A percentile compares a stretch with the other conserved stretches of the same genome.
phyloP scores from a whole-genome alignment of 169 alveolate species.

The Plasmodium knowlesi region DNA sequence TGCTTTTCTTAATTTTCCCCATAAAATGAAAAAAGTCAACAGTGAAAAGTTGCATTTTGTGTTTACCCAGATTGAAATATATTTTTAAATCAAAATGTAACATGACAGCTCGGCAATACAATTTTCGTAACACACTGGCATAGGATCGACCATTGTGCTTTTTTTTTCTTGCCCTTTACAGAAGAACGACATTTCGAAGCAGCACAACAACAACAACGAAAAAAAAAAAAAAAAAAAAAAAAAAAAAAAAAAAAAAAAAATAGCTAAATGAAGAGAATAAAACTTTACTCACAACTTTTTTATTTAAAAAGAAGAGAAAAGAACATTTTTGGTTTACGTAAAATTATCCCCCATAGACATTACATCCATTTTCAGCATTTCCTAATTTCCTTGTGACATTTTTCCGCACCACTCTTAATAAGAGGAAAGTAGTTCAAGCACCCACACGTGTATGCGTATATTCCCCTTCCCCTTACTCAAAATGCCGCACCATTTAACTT shows the following conservation, averaged over 20 bases:
- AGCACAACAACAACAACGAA: too few species aligned
- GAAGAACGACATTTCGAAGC: background rate
- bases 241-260: background rate
- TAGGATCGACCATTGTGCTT: background rate
- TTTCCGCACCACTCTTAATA: background rate
- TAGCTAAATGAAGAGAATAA: background rate
- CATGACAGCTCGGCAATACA: background rate
- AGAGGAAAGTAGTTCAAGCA: background rate
- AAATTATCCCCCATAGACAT: background rate
- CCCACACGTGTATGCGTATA: slow-evolving; percentile 1
- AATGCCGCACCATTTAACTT: slow-evolving; percentile 74
- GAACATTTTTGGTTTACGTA: background rate
- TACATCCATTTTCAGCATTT: background rate
- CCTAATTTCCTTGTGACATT: background rate
- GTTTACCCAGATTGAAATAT: background rate
- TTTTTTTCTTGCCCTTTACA: background rate
- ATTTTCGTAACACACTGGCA: background rate
- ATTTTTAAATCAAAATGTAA: background rate
- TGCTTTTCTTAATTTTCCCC: background rate
- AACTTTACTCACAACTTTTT: background rate
- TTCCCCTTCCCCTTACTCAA: background rate
- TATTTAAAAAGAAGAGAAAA: background rate
- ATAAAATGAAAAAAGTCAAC: background rate
- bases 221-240: background rate
- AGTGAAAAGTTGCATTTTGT: background rate